Evolutionary conservation across 768 basidiomycete species (phyloP), one percentile per base, ranked within the genome.

Genomic region (Boletus fagicola): DNA sequence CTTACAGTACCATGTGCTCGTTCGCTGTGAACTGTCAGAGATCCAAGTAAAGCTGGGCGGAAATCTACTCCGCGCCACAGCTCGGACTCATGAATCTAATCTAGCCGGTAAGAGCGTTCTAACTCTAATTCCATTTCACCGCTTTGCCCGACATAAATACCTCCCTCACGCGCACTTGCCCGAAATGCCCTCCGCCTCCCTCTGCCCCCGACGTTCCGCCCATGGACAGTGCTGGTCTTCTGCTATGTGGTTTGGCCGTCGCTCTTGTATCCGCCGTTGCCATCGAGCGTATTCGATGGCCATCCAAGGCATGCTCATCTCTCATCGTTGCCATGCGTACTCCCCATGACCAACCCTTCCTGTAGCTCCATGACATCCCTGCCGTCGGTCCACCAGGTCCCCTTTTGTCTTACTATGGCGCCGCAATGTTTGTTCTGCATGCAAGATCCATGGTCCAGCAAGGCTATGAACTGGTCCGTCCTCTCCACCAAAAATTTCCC

Each of bases 401-500:
- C 24, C 49, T 77, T 20, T 58, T 73, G 9, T 76, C 75, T 13
- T 72, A 67, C 63, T 61, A 64, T 31, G 68, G 72, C 8, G 74
- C 71, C 9, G 38, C 62, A 40, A 68, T 63, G 40, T 76, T 70
- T 55, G 54, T 72, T 53, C 45, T 54, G 2, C 62, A 76, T 56
- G 75, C 70, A 7, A 68, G 63, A 53, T 60, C 63, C 39, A 65
- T 77, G 59, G 63, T 77, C 5, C 67, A 71, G 50, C 68, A 75
- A 52, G 76, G 76, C 5, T 77, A 76, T 59, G 65, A 64, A 35
- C 68, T 69, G 58, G 75, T 74, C 22, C 39, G 67, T 62, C 24
- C 28, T 33, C 50, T 31, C 42, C 38, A 20, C 44, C 18, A 53
- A 51, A 42, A 31, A 30, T 33, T 39, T 49, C 15, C 20, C 33